Percentiles rank a stretch among this genome's conserved stretches.
Evolutionary conservation across 2,329 filamentous ascomycete genomes (phyloP).

Genomic region (Sporothrix schenckii): DNA sequence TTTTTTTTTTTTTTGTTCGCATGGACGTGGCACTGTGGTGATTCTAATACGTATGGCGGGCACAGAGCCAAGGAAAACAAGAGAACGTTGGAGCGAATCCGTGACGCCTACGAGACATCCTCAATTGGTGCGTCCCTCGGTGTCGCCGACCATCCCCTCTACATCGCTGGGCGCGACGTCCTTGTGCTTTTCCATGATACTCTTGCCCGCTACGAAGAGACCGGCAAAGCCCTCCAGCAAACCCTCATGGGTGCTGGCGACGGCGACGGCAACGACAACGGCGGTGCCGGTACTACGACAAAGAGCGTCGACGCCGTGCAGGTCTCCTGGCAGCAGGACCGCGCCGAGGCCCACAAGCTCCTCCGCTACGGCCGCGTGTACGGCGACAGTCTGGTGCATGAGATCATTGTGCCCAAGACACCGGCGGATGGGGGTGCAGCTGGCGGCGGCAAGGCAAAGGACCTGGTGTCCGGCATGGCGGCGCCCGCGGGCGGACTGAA

Average conservation of each 20-base stretch:
- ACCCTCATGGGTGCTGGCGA: neutral
- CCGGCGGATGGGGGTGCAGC: too few species aligned
- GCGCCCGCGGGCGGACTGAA: conserved; percentile 24
- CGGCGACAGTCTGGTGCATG: conserved; percentile 35
- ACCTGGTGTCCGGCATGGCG: neutral
- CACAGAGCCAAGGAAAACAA: conserved; percentile 7
- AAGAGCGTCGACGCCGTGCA: neutral
- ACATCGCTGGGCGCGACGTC: conserved; percentile 30
- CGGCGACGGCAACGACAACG: neutral
- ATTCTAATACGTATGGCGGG: neutral
- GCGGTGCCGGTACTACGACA: neutral
- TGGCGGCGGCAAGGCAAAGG: too few species aligned
- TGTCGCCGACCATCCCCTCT: conserved; percentile 26
- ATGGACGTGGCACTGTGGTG: neutral
- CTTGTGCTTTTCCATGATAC: conserved; percentile 29
- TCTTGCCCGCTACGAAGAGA: conserved; percentile 31
- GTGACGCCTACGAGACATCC: conserved; percentile 6
- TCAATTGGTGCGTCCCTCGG: neutral
- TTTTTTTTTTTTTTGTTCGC: neutral
- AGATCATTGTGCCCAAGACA: conserved; percentile 33
- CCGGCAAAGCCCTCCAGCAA: conserved; percentile 23
- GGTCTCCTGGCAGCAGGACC: conserved; percentile 35
- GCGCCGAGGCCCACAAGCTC: conserved; percentile 33
- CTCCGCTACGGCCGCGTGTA: conserved; percentile 36
- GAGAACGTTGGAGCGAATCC: conserved; percentile 10